Base-by-base conservation (phyloP, 495 filamentous ascomycete genomes). In the Lepidopterella palustris region DNA sequence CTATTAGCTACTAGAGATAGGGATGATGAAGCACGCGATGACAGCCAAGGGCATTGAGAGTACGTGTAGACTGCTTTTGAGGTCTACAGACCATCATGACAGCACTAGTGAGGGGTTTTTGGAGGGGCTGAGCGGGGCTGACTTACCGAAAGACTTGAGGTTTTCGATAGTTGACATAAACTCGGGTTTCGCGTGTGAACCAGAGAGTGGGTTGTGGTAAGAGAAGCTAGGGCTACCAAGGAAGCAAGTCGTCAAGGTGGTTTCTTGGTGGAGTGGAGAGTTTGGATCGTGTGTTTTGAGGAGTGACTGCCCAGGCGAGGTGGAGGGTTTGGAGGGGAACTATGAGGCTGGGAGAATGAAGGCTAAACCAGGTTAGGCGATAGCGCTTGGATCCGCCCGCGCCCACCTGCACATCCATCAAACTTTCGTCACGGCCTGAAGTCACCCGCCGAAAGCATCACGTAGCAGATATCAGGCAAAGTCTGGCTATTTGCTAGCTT, bases 91-190 rank as follows among this genome's bases (percentile, higher is more conserved):
- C 35, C 35, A 11, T n/a, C n/a, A n/a, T n/a, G n/a, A n/a, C 10
- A 13, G 2, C 35, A 42, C 9, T 10, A 42, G 13, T 10, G 35
- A 3, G 13, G 35, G 18, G 2, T 42, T 3, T 18, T 24, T 25
- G 23, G 47, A 24, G 47, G 27, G 63, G 69, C 57, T 61, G 65
- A 63, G 59, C 69, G 67, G 64, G 73, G 72, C 68, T 63, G 62
- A 82, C 91, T 77, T 76, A 96, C 92, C 93, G 87, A 92, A 93
- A 84, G 90, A 87, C 85, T 95, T 96, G 79, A 97, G 89, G 84
- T 97, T 97, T 93, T 96, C 88, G 90, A 96, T 50, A 50, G 47
- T 96, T 86, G 91, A 95, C 92, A 96, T 97, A 95, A 95, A 96
- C 64, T 50, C 47, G 47, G 47, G 47, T 27, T 50, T 50, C 47